Evolutionary conservation across 139 green algal species (phyloP).

Genomic region (Chlamydomonas asymmetrica): DNA sequence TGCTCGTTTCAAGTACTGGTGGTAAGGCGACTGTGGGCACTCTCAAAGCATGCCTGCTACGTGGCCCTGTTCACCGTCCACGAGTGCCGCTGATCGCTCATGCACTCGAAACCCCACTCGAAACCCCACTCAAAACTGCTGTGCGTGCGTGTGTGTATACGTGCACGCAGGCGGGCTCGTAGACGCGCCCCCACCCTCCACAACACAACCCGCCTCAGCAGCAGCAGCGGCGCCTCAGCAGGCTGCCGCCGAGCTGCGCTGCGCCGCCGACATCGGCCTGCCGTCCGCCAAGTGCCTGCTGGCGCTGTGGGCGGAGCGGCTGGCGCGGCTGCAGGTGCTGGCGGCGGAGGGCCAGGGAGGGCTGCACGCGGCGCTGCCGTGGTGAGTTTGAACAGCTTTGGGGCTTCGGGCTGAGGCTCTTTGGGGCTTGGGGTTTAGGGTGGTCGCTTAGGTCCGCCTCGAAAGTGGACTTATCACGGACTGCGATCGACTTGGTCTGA

Average conservation of each 20-base stretch:
- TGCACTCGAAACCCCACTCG: background rate
- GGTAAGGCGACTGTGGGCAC: background rate
- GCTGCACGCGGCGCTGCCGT: too few relatives aligned
- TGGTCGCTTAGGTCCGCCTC: too few relatives aligned
- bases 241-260: constrained; percentile 39
- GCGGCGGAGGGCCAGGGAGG: constrained; percentile 36
- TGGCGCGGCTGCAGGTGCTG: constrained; percentile 72
- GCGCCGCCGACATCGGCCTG: constrained; percentile 82
- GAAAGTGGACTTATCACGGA: too few relatives aligned
- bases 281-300: constrained; percentile 88
- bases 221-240: constrained; percentile 36
- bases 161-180: background rate
- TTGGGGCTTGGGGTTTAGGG: too few relatives aligned
- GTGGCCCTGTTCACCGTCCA: background rate
- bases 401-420: too few relatives aligned
- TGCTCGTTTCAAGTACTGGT: background rate
- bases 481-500: too few relatives aligned
- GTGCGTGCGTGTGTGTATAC: background rate
- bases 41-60: background rate
- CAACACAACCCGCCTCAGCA: constrained; percentile 1
- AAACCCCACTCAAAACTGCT: background rate
- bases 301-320: constrained; percentile 86
- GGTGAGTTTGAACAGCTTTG: too few relatives aligned
- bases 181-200: background rate
- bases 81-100: background rate